Conservation (phyloP, 108 stramenopile genomes). For the Cyclotella baltica region DNA sequence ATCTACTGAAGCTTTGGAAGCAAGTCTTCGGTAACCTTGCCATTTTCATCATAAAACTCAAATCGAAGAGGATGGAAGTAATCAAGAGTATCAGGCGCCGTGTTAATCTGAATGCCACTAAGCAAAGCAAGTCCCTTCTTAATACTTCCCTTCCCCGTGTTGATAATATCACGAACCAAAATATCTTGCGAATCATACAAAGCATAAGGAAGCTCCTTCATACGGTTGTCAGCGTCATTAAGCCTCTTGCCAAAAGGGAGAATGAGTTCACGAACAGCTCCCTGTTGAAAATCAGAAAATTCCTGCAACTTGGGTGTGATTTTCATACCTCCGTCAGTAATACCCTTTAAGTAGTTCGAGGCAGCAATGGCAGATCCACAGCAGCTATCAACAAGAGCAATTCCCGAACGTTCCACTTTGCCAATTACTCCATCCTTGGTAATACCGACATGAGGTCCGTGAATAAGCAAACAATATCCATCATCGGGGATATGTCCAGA, state of each 20-base stretch:
- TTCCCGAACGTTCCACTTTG: slow-evolving; percentile 11
- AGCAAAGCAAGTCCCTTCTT: slow-evolving; percentile 11
- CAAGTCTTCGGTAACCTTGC: slow-evolving; percentile 2
- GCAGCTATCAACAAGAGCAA: slow-evolving; percentile 13
- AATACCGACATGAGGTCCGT: slow-evolving; percentile 15
- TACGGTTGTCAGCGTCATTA: slow-evolving; percentile 1
- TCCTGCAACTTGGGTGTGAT: slow-evolving; percentile 5
- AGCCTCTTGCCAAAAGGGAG: slow-evolving; percentile 14
- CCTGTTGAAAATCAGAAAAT: slow-evolving; percentile 13
- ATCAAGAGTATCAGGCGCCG: slow-evolving; percentile 14
- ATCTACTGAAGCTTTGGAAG: slow-evolving; percentile 4
- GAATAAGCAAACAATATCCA: slow-evolving; percentile 7
- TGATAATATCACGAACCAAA: slow-evolving; percentile 10
- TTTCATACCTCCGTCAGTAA: slow-evolving; percentile 10
- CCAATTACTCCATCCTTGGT: slow-evolving; percentile 12
- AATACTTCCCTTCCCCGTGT: slow-evolving; percentile 11
- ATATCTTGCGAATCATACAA: slow-evolving; percentile 12
- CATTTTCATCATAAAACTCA: slow-evolving; percentile 16
- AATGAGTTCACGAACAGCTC: slow-evolving; percentile 12
- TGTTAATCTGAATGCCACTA: slow-evolving; percentile 16
- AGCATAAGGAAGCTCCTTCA: slow-evolving; percentile 17
- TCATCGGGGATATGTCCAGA: slow-evolving; percentile 1
- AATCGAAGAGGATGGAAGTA: slow-evolving; percentile 22
- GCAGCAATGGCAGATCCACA: slow-evolving; percentile 18
- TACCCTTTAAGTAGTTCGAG: slow-evolving; percentile 9